phyloP scores from a whole-genome alignment of 2,329 filamentous ascomycete genomes.

The Aureobasidium melanogenum region DNA sequence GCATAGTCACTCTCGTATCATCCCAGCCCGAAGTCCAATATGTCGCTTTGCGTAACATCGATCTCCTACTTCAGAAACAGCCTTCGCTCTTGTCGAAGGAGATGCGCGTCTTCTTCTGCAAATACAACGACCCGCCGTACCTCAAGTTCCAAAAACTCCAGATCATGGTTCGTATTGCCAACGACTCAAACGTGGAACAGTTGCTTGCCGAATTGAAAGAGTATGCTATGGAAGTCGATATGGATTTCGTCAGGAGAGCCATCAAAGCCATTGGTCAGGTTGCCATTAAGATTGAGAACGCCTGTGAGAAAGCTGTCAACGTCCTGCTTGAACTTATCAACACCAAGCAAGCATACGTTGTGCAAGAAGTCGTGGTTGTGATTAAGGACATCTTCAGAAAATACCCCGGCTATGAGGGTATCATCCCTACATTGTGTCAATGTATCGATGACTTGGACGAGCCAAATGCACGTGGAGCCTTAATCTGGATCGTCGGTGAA shows the following conservation, averaged over 20 bases:
- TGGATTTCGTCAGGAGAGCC: constrained; percentile 93
- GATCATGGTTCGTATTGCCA: constrained; percentile 98
- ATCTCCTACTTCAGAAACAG: constrained; percentile 88
- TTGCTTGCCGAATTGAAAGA: constrained; percentile 90
- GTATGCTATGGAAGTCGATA: constrained; percentile 95
- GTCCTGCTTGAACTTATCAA: constrained; percentile 88
- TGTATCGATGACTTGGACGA: constrained; percentile 97
- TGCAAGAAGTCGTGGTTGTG: constrained; percentile 96
- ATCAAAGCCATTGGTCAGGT: constrained; percentile 96
- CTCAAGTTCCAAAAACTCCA: constrained; percentile 96
- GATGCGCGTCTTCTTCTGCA: constrained; percentile 97
- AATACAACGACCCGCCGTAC: constrained; percentile 97
- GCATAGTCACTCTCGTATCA: constrained; percentile 82
- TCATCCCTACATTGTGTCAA: constrained; percentile 92
- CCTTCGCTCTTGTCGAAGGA: constrained; percentile 96
- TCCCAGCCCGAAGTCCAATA: constrained; percentile 97
- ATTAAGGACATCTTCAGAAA: constrained; percentile 98
- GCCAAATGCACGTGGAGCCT: constrained; percentile 75
- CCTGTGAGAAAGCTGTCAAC: constrained; percentile 92
- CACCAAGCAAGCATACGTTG: constrained; percentile 97
- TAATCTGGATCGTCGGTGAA: constrained; percentile 99
- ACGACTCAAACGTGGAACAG: constrained; percentile 93
- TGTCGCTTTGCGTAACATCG: constrained; percentile 91
- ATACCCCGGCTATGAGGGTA: constrained; percentile 95
- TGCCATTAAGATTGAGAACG: constrained; percentile 94